A percentile compares a stretch with the other conserved stretches of the same genome.
Evolutionary conservation across 2,329 filamentous ascomycete species (phyloP).

Genomic region (Cordyceps farinosa): DNA sequence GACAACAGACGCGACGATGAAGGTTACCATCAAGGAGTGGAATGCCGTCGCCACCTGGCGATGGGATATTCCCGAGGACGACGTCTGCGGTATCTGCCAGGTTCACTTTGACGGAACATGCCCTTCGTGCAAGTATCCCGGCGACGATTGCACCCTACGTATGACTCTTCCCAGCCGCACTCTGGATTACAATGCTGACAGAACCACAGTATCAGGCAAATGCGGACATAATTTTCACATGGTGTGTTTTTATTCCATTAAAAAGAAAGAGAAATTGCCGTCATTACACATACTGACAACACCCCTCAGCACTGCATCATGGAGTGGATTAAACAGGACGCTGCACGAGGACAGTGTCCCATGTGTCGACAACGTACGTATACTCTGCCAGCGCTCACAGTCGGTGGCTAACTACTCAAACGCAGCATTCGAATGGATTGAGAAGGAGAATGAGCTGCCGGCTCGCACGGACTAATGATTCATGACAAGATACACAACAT

Average conservation of each 20-base stretch:
- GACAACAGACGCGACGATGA: constrained; percentile 58
- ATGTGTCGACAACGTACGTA: constrained; percentile 90
- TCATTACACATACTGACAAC: constrained; percentile 13
- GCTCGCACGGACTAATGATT: constrained; percentile 27
- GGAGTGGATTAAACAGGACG: constrained; percentile 94
- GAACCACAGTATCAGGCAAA: constrained; percentile 75
- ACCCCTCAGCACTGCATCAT: constrained; percentile 78
- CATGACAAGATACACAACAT: neutral
- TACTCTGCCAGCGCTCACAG: neutral
- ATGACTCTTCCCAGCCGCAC: constrained; percentile 33
- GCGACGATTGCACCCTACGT: constrained; percentile 92
- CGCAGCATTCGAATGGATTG: constrained; percentile 41
- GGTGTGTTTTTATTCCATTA: constrained; percentile 48
- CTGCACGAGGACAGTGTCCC: constrained; percentile 88
- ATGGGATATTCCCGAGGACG: constrained; percentile 96
- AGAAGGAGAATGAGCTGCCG: constrained; percentile 32
- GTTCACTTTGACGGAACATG: constrained; percentile 97
- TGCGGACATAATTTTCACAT: constrained; percentile 98
- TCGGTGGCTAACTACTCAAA: neutral
- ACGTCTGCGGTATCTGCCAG: constrained; percentile 97
- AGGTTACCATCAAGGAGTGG: constrained; percentile 91
- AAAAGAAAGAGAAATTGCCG: too few species aligned
- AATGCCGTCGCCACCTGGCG: constrained; percentile 93
- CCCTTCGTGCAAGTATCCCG: constrained; percentile 95
- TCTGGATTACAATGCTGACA: constrained; percentile 10